Percentiles rank a stretch among this genome's conserved stretches.
phyloP scores from a whole-genome alignment of 345 rosid species.

The Euphorbia peplus region DNA sequence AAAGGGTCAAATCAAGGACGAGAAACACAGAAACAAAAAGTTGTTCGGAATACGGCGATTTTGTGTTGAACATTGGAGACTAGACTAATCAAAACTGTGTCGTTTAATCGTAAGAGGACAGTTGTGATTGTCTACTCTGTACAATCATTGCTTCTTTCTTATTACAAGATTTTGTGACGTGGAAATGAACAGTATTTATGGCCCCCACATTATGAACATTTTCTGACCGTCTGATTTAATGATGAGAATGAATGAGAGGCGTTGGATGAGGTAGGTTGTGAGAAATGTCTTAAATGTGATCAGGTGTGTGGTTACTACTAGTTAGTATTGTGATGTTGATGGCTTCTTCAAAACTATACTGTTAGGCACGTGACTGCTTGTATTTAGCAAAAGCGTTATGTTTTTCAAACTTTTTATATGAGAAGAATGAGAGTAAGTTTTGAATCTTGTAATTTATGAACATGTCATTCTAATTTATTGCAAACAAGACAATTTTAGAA shows the following conservation, averaged over 20 bases:
- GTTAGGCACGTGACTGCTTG: too few relatives aligned
- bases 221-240: neutral
- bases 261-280: neutral
- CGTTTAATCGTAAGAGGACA: neutral
- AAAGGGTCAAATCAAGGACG: conserved; percentile 5
- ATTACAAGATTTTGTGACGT: neutral
- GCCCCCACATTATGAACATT: neutral
- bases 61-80: too few relatives aligned
- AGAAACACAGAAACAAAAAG: neutral
- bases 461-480: too few relatives aligned
- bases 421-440: too few relatives aligned
- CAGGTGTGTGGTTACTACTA: neutral
- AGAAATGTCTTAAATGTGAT: neutral
- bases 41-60: too few relatives aligned
- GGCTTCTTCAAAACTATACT: too few relatives aligned
- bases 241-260: neutral
- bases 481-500: too few relatives aligned
- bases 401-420: too few relatives aligned
- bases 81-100: neutral
- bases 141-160: neutral
- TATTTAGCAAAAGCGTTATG: too few relatives aligned
- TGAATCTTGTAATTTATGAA: too few relatives aligned
- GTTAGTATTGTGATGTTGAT: neutral
- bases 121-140: neutral
- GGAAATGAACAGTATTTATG: neutral